Evolutionary conservation across 2,329 filamentous ascomycete species (phyloP).

Genomic region (Paecilomyces sp.): DNA sequence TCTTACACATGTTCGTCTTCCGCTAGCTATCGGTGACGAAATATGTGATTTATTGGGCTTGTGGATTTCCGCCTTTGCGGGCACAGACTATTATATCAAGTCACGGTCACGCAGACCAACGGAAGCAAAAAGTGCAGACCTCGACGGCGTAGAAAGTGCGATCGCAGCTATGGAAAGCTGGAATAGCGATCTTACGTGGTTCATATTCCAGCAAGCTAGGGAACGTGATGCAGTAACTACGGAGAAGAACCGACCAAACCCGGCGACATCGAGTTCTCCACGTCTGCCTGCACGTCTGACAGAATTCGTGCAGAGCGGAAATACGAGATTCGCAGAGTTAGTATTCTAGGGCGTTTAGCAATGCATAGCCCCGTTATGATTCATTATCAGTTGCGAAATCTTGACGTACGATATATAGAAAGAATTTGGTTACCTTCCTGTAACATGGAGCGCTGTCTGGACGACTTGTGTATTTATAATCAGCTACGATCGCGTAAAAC

Average conservation of each 20-base stretch:
- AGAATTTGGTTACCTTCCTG: too few relatives aligned
- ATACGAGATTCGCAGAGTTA: neutral
- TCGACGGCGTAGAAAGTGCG: slow-evolving; percentile 19
- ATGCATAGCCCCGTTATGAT: neutral
- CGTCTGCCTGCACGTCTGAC: neutral
- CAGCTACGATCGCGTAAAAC: too few relatives aligned
- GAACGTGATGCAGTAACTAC: neutral
- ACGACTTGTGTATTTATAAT: too few relatives aligned
- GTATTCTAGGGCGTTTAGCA: neutral
- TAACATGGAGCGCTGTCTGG: too few relatives aligned
- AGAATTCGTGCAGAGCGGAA: neutral
- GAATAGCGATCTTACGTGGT: slow-evolving; percentile 36
- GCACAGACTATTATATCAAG: slow-evolving; percentile 25
- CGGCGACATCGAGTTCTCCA: neutral
- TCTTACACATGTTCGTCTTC: slow-evolving; percentile 31
- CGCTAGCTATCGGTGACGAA: slow-evolving; percentile 31
- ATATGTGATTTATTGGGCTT: slow-evolving; percentile 31
- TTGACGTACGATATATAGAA: neutral
- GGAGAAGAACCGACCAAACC: neutral
- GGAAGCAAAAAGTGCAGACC: slow-evolving; percentile 8
- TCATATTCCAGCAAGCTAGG: slow-evolving; percentile 25
- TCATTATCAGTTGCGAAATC: neutral
- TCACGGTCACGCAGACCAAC: neutral
- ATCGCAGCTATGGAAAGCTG: slow-evolving; percentile 34
- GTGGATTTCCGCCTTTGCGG: slow-evolving; percentile 29